A percentile compares a stretch with the other conserved stretches of the same genome.
Evolutionary conservation across 139 green algal species (phyloP).

Genomic region (Pseudopediastrum boryanum): DNA sequence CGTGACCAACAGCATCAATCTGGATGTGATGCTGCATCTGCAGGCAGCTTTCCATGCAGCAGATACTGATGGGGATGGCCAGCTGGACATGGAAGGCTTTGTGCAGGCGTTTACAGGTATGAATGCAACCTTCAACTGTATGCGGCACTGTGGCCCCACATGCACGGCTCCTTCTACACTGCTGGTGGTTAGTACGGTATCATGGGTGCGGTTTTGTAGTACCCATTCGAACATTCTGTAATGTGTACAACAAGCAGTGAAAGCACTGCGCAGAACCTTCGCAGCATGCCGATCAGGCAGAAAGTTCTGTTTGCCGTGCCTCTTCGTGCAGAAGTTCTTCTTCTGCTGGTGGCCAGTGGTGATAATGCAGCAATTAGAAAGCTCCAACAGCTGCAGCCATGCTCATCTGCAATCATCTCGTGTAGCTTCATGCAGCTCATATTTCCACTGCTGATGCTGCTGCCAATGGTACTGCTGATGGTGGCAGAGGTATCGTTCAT

Average conservation of each 20-base stretch:
- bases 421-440: too few relatives aligned
- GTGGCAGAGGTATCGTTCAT: too few relatives aligned
- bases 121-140: background rate
- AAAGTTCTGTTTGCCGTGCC: too few relatives aligned
- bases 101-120: slow-evolving; percentile 17
- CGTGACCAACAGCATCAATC: slow-evolving; percentile 19
- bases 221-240: background rate
- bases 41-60: background rate
- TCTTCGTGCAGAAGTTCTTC: too few relatives aligned
- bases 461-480: too few relatives aligned
- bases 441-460: too few relatives aligned
- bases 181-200: background rate
- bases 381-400: too few relatives aligned
- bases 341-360: too few relatives aligned
- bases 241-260: background rate
- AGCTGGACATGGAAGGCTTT: slow-evolving; percentile 25
- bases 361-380: too few relatives aligned
- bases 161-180: background rate
- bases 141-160: background rate
- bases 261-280: background rate
- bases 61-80: slow-evolving; percentile 4
- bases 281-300: background rate
- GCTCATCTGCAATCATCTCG: too few relatives aligned
- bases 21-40: background rate
- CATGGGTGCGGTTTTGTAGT: too few relatives aligned